Evolutionary conservation across 2,329 filamentous ascomycete species (phyloP), one percentile per base, ranked within the genome.

Genomic region (Aspergillus neotritici): DNA sequence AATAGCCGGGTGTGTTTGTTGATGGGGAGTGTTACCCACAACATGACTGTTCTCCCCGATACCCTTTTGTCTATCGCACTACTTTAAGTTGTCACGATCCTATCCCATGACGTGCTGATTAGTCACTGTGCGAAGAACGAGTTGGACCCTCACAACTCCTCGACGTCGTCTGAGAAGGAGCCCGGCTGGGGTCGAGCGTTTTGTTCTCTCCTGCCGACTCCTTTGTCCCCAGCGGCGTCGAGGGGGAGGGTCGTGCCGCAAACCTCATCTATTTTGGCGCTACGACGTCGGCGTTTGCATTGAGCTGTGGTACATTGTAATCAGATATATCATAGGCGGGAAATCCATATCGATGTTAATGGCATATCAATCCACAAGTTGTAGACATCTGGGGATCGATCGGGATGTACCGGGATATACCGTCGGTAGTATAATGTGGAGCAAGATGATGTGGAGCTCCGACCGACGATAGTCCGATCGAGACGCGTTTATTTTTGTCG

Each of bases 81-180:
- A 86, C 86, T 84, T 94, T 95, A 86, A 95, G 89, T 93, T 94
- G 87, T 79, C 87, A 89, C 79, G 78, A 81, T 75, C 74, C 76
- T 79, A 72, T 77, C 85, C 21, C 79, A 79, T 91, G 83, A 82
- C 80, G 80, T 89, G 87, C 82, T 84, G 83, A 93, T 90, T 83
- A 93, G 89, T 95, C 89, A 86, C 81, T 83, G 85, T 94, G 89
- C 89, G 87, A 76, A 95, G 76, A 95, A 78, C 54, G 57, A 77
- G 57, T 54, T 41, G 57, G 54, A 49, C 55, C 55, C 60, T 64
- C 54, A 28, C 51, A 66, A 65, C 63, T 55, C 55, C 56, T 52
- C 49, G 45, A 31, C 37, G 39, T 47, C 44, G 32, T 48, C 52
- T 58, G 60, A 54, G 54, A 61, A 52, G 57, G 34, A 45, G 47